Percentiles rank a stretch among this genome's conserved stretches.
These are phyloP conservation scores for Saccharomyces hybrid DNA, from an alignment of 1,139 yeast genomes.

Conservation along the genomic window DNA sequence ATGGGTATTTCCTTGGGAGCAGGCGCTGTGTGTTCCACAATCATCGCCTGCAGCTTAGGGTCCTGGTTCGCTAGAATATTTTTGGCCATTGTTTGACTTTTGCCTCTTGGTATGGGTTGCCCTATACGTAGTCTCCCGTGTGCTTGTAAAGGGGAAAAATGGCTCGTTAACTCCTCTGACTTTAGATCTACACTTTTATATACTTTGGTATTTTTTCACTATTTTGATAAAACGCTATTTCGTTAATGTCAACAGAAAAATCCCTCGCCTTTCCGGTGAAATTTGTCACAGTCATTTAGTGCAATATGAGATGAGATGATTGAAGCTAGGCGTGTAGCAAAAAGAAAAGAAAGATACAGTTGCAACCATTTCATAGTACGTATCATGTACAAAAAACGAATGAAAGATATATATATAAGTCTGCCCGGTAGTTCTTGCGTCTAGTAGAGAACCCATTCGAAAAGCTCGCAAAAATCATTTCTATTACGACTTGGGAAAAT, in stretches of 20 bases:
- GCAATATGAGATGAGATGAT: background rate
- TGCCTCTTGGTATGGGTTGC: background rate
- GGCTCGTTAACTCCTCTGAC: background rate
- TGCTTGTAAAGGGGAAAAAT: background rate
- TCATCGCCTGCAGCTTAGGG: conserved; percentile 16
- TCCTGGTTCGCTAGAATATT: conserved; percentile 3
- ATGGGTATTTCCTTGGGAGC: conserved; percentile 21
- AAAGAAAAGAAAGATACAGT: background rate
- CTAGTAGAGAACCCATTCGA: background rate
- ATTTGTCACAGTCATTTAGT: conserved; percentile 1
- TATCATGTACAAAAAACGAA: background rate
- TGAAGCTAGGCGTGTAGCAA: background rate
- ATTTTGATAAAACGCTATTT: background rate
- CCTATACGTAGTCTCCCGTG: background rate
- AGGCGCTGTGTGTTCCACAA: conserved; percentile 10
- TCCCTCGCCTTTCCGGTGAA: conserved; percentile 2
- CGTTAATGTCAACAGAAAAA: conserved; percentile 1
- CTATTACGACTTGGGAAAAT: background rate
- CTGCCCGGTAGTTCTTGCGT: background rate
- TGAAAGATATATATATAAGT: background rate
- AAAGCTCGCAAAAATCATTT: background rate
- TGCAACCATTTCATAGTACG: background rate
- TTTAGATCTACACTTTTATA: background rate
- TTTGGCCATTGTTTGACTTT: conserved; percentile 4
- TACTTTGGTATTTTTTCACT: background rate